Evolutionary conservation across 768 basidiomycete species (phyloP), one percentile per base, ranked within the genome.

Genomic region (Cystofilobasidium capitatum): DNA sequence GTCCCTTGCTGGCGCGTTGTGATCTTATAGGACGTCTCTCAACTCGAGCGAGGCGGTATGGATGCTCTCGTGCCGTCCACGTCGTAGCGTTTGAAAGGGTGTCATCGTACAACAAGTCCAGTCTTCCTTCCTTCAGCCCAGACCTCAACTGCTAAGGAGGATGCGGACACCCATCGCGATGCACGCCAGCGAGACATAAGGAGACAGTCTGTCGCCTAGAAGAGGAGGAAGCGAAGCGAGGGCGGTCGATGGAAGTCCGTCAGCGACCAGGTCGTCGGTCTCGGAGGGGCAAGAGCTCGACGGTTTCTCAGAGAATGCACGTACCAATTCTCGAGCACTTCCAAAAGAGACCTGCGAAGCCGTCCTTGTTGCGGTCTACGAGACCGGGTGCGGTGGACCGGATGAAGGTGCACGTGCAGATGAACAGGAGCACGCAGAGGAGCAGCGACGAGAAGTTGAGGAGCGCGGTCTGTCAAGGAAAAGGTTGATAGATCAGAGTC

Each of bases 361-460:
- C 94, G 78, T 91, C 83, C 78, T 92, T 91, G 77, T 98, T 97
- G 71, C 88, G 81, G 77, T 99, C 96, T 16, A 98, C 82, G 6
- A 98, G 80, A 31, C 89, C 83, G 14, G 96, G 96, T 3, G 89
- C 86, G 20, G 93, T 86, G 0, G 89, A 86, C 54, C 96, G 86
- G 17, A 93, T 83, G 77, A 98, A 99, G 4, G 94, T 92, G 80
- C 90, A 97, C 66, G 96, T 98, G 80, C 96, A 99, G 69, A 97
- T 91, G 76, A 89, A 81, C 58, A 99, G 82, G 12, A 98, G 83
- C 71, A 97, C 86, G 76, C 94, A 91, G 74, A 94, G 85, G 24
- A 99, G 83, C 24, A 99, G 83, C 0, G 93, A 91, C 78, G 94
- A 88, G 76, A 99, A 99, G 79, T 97, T 94, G 85, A 98, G 97